These are phyloP conservation scores for Gossypioides kirkii DNA, from an alignment of 345 rosid species.

Conservation along the genomic window DNA sequence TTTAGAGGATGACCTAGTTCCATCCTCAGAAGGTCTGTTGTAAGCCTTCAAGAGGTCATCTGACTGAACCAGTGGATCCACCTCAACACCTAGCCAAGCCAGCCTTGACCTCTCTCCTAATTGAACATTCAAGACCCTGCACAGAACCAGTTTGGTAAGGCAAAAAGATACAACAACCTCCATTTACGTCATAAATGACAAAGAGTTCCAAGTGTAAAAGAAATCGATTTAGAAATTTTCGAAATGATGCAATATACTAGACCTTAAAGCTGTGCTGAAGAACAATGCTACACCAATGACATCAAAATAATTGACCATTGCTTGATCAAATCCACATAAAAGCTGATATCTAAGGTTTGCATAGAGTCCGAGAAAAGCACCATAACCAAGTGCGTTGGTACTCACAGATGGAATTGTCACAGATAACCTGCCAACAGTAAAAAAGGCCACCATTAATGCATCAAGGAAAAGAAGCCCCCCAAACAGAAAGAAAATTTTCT, in stretches of 20 bases:
- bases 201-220: neutral
- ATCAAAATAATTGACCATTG: slow-evolving; percentile 71
- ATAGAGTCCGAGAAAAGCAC: slow-evolving; percentile 86
- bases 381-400: slow-evolving; percentile 71
- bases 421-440: slow-evolving; percentile 50
- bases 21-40: slow-evolving; percentile 52
- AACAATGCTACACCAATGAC: slow-evolving; percentile 88
- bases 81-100: slow-evolving; percentile 85
- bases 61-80: slow-evolving; percentile 75
- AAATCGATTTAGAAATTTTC: neutral
- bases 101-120: slow-evolving; percentile 67
- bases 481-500: neutral
- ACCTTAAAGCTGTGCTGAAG: slow-evolving; percentile 89
- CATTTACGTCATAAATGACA: neutral
- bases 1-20: slow-evolving; percentile 41
- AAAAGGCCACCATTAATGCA: neutral
- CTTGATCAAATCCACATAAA: slow-evolving; percentile 72
- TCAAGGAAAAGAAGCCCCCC: neutral
- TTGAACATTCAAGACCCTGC: slow-evolving; percentile 71
- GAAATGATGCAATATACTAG: neutral
- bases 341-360: slow-evolving; percentile 84
- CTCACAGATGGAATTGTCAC: slow-evolving; percentile 72
- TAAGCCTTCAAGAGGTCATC: slow-evolving; percentile 65
- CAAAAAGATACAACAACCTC: neutral
- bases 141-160: slow-evolving; percentile 9